Conservation (phyloP, 768 basidiomycete genomes). For the Rhizopogon vinicolor region DNA sequence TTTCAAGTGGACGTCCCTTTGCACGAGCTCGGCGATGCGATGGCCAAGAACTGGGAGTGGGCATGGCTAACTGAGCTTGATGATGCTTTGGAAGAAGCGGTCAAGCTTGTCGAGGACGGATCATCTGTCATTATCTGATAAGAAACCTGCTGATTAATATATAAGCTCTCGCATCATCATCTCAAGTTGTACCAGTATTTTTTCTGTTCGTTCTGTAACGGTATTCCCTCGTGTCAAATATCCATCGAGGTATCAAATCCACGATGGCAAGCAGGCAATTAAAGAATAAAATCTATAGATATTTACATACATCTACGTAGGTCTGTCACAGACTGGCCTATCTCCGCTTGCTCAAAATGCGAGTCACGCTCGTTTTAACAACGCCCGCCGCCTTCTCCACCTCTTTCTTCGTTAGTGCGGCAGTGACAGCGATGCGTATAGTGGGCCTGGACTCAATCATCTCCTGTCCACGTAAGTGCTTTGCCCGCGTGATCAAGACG, state of each 20-base stretch:
- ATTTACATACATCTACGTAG: conserved; percentile 20
- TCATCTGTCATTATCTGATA: not conserved
- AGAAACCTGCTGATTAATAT: no score
- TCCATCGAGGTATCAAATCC: not conserved
- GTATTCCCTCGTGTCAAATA: not conserved
- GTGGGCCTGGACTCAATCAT: conserved; percentile 75
- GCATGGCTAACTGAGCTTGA: conserved; percentile 23
- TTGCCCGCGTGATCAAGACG: conserved; percentile 82
- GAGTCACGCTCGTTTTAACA: conserved; percentile 68
- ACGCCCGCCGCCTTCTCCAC: conserved; percentile 81
- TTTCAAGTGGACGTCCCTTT: conserved; percentile 26
- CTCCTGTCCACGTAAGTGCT: conserved; percentile 82
- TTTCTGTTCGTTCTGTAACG: not conserved
- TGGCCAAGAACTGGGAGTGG: conserved; percentile 61
- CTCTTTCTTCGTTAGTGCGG: conserved; percentile 83
- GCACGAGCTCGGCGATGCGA: conserved; percentile 31
- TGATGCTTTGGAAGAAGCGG: conserved; percentile 13
- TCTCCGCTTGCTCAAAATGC: conserved; percentile 63
- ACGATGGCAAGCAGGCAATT: not conserved
- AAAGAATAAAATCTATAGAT: conserved; percentile 23
- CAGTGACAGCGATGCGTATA: conserved; percentile 76
- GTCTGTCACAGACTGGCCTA: conserved; percentile 16
- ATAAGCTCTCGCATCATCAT: not conserved
- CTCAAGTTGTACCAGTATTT: not conserved
- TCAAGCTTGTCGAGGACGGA: conserved; percentile 7